Evolutionary conservation across 2,329 filamentous ascomycete genomes (phyloP).

Genomic region (Colletotrichum euphorbiae): DNA sequence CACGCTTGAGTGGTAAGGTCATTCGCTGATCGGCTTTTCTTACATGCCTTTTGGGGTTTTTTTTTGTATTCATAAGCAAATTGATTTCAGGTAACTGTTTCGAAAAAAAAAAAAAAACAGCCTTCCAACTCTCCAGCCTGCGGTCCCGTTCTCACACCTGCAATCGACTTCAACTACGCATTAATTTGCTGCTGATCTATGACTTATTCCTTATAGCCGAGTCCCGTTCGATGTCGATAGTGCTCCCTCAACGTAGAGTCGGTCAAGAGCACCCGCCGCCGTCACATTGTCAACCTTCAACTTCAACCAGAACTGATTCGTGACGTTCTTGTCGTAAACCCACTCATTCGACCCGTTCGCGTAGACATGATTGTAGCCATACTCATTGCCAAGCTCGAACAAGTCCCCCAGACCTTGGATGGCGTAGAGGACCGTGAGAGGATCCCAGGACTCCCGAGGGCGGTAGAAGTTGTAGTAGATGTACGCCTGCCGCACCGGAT

Average conservation of each 20-base stretch:
- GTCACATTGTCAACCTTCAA: conserved; percentile 48
- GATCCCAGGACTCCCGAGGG: conserved; percentile 55
- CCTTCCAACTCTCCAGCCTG: too few relatives aligned
- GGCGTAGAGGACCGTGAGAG: conserved; percentile 55
- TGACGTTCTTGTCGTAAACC: conserved; percentile 50
- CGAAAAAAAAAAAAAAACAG: too few relatives aligned
- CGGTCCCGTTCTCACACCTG: too few relatives aligned
- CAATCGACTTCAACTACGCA: not conserved
- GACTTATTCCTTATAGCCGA: not conserved
- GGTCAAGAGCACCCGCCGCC: conserved; percentile 47
- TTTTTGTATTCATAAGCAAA: not conserved
- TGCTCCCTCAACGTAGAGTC: conserved; percentile 45
- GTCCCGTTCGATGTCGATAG: conserved; percentile 6
- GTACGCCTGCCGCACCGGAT: conserved; percentile 54
- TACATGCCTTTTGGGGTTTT: not conserved
- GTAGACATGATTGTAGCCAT: conserved; percentile 55
- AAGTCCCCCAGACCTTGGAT: conserved; percentile 50
- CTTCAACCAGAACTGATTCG: conserved; percentile 55
- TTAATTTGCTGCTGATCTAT: not conserved
- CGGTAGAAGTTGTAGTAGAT: conserved; percentile 53
- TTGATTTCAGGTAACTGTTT: not conserved
- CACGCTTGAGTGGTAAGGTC: not conserved
- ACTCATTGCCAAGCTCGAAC: conserved; percentile 52
- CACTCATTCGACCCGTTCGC: conserved; percentile 57
- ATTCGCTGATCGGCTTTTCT: not conserved